These are phyloP conservation scores for Sphagnurus paluster DNA, from an alignment of 1,284 basidiomycete species.

Conservation along the genomic window DNA sequence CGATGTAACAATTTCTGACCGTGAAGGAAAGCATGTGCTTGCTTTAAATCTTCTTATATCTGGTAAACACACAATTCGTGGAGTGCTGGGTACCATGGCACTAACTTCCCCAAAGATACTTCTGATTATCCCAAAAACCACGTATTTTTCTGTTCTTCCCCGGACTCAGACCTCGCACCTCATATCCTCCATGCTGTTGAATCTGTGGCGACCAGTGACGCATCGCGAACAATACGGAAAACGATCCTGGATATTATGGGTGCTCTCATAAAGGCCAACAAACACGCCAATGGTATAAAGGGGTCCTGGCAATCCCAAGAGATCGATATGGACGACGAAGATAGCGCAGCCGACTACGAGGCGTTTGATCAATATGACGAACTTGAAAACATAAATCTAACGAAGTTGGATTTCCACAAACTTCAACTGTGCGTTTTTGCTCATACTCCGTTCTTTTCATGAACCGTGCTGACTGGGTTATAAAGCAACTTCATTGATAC, in stretches of 20 bases:
- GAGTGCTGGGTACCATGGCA: background rate
- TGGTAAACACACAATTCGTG: constrained; percentile 33
- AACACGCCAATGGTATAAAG: constrained; percentile 5
- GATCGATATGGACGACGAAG: constrained; percentile 36
- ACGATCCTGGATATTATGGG: constrained; percentile 38
- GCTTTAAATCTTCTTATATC: constrained; percentile 50
- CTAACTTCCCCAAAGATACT: constrained; percentile 42
- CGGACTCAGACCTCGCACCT: constrained; percentile 38
- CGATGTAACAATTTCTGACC: constrained; percentile 42
- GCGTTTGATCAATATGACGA: constrained; percentile 38
- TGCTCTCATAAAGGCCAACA: constrained; percentile 23
- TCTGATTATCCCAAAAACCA: constrained; percentile 63
- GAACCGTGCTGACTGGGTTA: constrained; percentile 7
- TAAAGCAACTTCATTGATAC: constrained; percentile 55
- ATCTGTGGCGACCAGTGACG: constrained; percentile 38
- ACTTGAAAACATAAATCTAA: constrained; percentile 7
- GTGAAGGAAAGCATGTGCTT: constrained; percentile 33
- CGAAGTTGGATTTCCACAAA: constrained; percentile 17
- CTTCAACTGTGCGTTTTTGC: constrained; percentile 18
- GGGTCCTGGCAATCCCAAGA: constrained; percentile 17
- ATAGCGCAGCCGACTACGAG: constrained; percentile 34
- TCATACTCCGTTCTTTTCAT: background rate
- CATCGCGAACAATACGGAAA: constrained; percentile 44
- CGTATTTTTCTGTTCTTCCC: constrained; percentile 51
- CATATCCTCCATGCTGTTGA: constrained; percentile 42